Conservation (phyloP, 371 early-diverging fungal species). For the Rhizopus delemar region DNA sequence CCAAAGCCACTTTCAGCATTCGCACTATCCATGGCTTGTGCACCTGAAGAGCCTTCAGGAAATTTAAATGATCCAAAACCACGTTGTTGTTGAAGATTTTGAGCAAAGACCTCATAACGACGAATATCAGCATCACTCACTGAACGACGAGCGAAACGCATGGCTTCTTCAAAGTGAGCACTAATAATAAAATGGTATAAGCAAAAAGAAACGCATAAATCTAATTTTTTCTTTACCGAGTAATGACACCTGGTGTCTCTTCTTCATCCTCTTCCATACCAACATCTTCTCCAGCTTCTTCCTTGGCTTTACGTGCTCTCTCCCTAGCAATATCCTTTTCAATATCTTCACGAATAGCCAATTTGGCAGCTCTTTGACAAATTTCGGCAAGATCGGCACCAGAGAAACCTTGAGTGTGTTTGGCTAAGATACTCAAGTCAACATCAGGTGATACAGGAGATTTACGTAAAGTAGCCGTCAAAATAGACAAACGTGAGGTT, state of each 20-base stretch:
- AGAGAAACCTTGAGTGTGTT: conserved; percentile 95
- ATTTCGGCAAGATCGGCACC: conserved; percentile 99
- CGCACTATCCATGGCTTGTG: conserved; percentile 37
- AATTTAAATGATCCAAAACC: conserved; percentile 93
- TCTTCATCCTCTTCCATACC: conserved; percentile 85
- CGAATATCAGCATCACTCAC: conserved; percentile 97
- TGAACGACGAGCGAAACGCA: conserved; percentile 96
- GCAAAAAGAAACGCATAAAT: background rate
- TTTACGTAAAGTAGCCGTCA: conserved; percentile 96
- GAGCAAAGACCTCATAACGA: conserved; percentile 99
- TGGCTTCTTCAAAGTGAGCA: conserved; percentile 98
- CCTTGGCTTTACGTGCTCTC: conserved; percentile 69
- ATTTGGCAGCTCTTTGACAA: conserved; percentile 99
- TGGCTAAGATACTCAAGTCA: conserved; percentile 87
- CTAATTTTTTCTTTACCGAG: conserved; percentile 45
- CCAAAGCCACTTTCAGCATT: conserved; percentile 48
- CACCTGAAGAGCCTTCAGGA: conserved; percentile 66
- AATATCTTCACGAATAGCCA: conserved; percentile 99
- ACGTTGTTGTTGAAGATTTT: conserved; percentile 92
- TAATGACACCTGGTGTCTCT: conserved; percentile 88
- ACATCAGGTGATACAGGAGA: conserved; percentile 91
- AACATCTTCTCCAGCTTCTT: conserved; percentile 63
- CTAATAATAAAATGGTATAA: background rate
- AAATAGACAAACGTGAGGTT: conserved; percentile 84
- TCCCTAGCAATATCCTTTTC: conserved; percentile 85